These are phyloP conservation scores for Kwoniella sp. DNA, from an alignment of 768 basidiomycete genomes.

Conservation along the genomic window DNA sequence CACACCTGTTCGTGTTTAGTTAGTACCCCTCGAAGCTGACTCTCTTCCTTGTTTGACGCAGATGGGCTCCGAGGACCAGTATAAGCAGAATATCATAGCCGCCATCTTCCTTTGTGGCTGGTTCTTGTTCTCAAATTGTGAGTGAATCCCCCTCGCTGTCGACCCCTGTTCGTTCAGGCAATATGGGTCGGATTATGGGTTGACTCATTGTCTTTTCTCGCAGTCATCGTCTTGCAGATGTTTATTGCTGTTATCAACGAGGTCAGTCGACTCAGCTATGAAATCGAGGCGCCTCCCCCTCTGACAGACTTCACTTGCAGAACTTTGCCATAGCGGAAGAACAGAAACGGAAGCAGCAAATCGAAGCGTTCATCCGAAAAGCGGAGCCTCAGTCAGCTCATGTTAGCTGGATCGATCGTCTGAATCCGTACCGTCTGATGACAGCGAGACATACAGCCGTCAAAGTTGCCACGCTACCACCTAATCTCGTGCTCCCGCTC, in stretches of 20 bases:
- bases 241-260: conserved; percentile 97
- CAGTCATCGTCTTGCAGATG: conserved; percentile 90
- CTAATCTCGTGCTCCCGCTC: conserved; percentile 75
- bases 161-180: too few species aligned
- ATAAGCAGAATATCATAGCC: conserved; percentile 71
- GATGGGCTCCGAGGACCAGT: conserved; percentile 64
- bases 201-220: conserved; percentile 12
- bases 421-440: conserved; percentile 89
- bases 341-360: conserved; percentile 78
- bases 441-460: conserved; percentile 72
- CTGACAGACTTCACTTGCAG: conserved; percentile 36
- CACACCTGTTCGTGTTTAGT: not conserved
- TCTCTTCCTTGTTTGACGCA: conserved; percentile 64
- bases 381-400: conserved; percentile 56
- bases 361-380: conserved; percentile 65
- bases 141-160: conserved; percentile 57
- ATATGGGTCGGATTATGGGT: not conserved
- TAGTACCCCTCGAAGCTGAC: conserved; percentile 57
- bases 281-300: not conserved
- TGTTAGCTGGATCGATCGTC: conserved; percentile 68
- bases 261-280: conserved; percentile 28
- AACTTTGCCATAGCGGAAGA: conserved; percentile 93
- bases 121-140: conserved; percentile 91
- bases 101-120: conserved; percentile 76
- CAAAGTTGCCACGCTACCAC: conserved; percentile 71